Evolutionary conservation across 257 asterid genomes (phyloP), one percentile per base, ranked within the genome.

Genomic region (Nicotiana benthamiana): DNA sequence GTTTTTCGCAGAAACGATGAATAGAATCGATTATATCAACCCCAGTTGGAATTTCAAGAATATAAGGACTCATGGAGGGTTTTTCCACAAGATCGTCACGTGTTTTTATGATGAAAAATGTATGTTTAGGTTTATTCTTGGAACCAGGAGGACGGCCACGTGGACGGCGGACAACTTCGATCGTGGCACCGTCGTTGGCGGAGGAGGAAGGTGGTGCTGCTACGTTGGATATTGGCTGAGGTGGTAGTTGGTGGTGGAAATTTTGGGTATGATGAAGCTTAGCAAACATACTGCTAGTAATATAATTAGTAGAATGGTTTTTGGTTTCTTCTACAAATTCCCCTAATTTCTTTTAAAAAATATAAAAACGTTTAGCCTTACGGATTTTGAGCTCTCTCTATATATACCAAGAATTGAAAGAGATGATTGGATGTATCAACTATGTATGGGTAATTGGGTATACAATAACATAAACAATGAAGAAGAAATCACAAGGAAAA

Each of bases 141-240:
- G 97, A 91, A 2, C 97, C 97, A 0, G 94, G 94, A 0, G 96
- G 96, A 5, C 97, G 89, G 43, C 97, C 97, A 0, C 96, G 94
- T 16, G 97, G 93, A 53, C 97, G 93, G 36, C 97, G 97, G 70
- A 83, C 84, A 12, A 90, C 91, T 24, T 93, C 97, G 18, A 93
- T 93, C 60, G 89, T 74, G 24, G 95, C 91, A n/a, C 94, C 96
- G 74, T 90, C 97, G 82, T 79, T 67, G 51, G 79, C 67, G 3
- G 86, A 56, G 56, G 86, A 80, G 2, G 60, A 60, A 9, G 65
- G 17, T 28, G 28, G 15, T 17, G 46, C 54, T 0, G 26, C 9
- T 32, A 84, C 60, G 57, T 81, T 75, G 79, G 83, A 3, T 75
- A 79, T 27, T 79, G 59, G 75, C 27, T 30, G 81, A 3, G 82